Conservation (phyloP, 306 rosid species). For the Citrullus amarus region DNA sequence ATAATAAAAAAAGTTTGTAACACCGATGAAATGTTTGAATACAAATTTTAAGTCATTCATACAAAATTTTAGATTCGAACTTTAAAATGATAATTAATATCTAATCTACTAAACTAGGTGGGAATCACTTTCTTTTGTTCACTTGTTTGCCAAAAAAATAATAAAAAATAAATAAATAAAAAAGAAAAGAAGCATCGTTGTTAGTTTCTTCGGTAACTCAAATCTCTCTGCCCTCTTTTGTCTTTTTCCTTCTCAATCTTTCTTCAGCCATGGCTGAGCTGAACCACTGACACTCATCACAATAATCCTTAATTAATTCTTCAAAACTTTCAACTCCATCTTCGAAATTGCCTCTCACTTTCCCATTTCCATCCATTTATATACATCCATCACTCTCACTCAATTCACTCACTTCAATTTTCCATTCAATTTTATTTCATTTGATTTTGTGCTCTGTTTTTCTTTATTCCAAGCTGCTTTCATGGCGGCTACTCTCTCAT, state of each 20-base stretch:
- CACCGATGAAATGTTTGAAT: too few relatives aligned
- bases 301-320: not conserved
- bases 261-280: not conserved
- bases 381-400: not conserved
- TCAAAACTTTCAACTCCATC: not conserved
- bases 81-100: too few relatives aligned
- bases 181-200: not conserved
- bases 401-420: not conserved
- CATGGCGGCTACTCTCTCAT: not conserved
- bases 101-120: too few relatives aligned
- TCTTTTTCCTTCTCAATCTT: not conserved
- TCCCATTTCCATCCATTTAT: not conserved
- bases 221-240: not conserved
- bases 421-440: too few relatives aligned
- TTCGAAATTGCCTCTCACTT: not conserved
- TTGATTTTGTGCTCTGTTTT: not conserved
- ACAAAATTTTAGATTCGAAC: too few relatives aligned
- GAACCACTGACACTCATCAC: not conserved
- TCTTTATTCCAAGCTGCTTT: not conserved
- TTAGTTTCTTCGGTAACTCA: not conserved
- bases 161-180: not conserved
- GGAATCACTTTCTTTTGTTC: too few relatives aligned
- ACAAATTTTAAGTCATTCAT: too few relatives aligned
- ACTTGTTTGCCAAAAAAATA: not conserved
- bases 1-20: too few relatives aligned